phyloP scores from a whole-genome alignment of 2,329 filamentous ascomycete species.

The Raffaelea arxii region DNA sequence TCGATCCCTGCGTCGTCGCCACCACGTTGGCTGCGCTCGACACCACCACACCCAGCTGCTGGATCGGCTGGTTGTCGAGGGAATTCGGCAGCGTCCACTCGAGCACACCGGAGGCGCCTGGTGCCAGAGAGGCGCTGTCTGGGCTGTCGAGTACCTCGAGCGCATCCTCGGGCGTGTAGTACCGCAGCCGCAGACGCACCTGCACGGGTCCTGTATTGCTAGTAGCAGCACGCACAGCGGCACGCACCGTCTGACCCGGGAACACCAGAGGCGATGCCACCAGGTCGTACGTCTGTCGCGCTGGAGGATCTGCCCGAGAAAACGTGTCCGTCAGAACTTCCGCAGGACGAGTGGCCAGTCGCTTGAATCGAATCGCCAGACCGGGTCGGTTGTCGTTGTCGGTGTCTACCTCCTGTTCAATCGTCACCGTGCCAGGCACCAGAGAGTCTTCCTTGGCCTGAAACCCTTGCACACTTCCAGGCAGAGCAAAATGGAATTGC shows the following conservation, averaged over 20 bases:
- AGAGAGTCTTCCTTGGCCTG: constrained; percentile 1
- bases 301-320: constrained; percentile 13
- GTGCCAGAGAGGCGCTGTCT: neutral
- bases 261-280: constrained; percentile 19
- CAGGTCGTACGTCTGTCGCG: constrained; percentile 15
- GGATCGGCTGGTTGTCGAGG: constrained; percentile 16
- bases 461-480: constrained; percentile 26
- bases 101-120: constrained; percentile 5
- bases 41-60: constrained; percentile 16
- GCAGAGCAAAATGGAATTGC: constrained; percentile 26
- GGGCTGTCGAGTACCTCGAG: constrained; percentile 6
- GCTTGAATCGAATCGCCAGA: constrained; percentile 1
- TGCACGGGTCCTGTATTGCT: neutral
- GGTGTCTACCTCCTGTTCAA: constrained; percentile 8
- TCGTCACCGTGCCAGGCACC: neutral
- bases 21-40: neutral
- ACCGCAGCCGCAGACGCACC: constrained; percentile 9
- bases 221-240: constrained; percentile 6
- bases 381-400: neutral
- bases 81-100: constrained; percentile 15
- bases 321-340: constrained; percentile 19
- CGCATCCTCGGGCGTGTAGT: constrained; percentile 9
- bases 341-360: neutral
- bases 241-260: constrained; percentile 17
- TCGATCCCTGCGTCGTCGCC: no score